These are phyloP conservation scores for Recurvomyces mirabilis DNA, from an alignment of 495 filamentous ascomycete species.

Conservation along the genomic window DNA sequence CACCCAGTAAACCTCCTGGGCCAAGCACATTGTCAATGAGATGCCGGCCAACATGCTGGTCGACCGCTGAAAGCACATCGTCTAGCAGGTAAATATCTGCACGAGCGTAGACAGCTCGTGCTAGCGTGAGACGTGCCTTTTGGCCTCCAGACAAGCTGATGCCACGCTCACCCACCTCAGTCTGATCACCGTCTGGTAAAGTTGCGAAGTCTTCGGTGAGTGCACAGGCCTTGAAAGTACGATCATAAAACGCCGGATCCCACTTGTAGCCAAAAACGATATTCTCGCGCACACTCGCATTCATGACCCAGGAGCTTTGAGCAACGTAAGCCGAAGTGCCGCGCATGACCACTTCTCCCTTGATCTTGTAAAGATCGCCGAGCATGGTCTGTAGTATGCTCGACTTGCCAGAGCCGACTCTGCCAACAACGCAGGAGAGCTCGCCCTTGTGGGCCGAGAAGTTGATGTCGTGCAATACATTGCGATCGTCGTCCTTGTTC, in stretches of 20 bases:
- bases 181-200: constrained; percentile 91
- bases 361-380: constrained; percentile 81
- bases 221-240: constrained; percentile 87
- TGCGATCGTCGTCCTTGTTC: constrained; percentile 61
- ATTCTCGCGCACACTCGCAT: constrained; percentile 90
- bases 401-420: constrained; percentile 90
- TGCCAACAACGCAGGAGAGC: constrained; percentile 84
- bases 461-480: constrained; percentile 64
- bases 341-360: constrained; percentile 72
- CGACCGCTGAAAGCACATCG: constrained; percentile 88
- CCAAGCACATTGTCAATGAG: constrained; percentile 90
- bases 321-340: constrained; percentile 82
- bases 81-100: constrained; percentile 96
- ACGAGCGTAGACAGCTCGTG: constrained; percentile 89
- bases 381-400: constrained; percentile 78
- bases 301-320: constrained; percentile 95
- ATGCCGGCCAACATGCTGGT: constrained; percentile 93
- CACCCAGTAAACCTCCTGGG: constrained; percentile 62
- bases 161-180: constrained; percentile 90
- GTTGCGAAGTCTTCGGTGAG: constrained; percentile 82
- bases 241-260: constrained; percentile 90
- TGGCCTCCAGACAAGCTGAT: constrained; percentile 96
- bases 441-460: constrained; percentile 83
- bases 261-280: constrained; percentile 94
- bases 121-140: constrained; percentile 89